Base-by-base conservation (phyloP, 1,284 basidiomycete genomes). In the Phlebopus sp. region DNA sequence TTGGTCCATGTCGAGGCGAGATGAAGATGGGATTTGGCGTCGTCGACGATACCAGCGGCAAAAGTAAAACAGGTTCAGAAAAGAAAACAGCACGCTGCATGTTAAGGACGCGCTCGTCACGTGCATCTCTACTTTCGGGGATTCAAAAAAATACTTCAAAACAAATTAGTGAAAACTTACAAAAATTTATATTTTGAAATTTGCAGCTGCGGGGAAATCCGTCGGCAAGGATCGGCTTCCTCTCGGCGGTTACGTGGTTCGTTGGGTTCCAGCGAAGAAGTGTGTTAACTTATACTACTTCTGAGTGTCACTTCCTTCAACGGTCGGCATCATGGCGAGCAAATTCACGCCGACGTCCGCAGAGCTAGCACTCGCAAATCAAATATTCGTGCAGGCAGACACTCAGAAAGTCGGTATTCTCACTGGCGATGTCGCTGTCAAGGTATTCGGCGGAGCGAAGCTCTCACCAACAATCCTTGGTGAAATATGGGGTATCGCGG, bases 401-500 rank as follows among this genome's bases (percentile, higher is more conserved):
- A 68, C 84, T 5, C 78, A 87, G 69, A 86, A 90, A 72, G 76
- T 86, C 44, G 90, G 90, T 18, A 79, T 92, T 51, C 73, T 96
- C 61, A 89, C 88, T 15, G 91, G 92, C 58, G 88, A 92, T 51
- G 83, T 86, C 56, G 92, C 91, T 34, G 84, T 94, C 64, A 82
- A 80, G 61, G 73, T 92, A 47, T 90, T 95, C 59, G 75, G 81
- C 50, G 85, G 90, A 46, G 85, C 91, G 38, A 86, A 87, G 58
- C 79, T 96, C 47, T 70, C 81, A 25, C 83, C 90, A 7, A 72
- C 77, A n/a, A 76, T 81, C 30, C 84, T 99, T 50, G 93, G 94
- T 36, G 90, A 97, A 72, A 87, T 99, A 58, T 99, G 97, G 96
- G 80, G 77, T 46, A 72, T 98, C 51, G 86, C 94, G 35, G 97